A percentile compares a stretch with the other conserved stretches of the same genome.
These are phyloP conservation scores for Neurospora intermedia DNA, from an alignment of 495 filamentous ascomycete species.

Conservation along the genomic window DNA sequence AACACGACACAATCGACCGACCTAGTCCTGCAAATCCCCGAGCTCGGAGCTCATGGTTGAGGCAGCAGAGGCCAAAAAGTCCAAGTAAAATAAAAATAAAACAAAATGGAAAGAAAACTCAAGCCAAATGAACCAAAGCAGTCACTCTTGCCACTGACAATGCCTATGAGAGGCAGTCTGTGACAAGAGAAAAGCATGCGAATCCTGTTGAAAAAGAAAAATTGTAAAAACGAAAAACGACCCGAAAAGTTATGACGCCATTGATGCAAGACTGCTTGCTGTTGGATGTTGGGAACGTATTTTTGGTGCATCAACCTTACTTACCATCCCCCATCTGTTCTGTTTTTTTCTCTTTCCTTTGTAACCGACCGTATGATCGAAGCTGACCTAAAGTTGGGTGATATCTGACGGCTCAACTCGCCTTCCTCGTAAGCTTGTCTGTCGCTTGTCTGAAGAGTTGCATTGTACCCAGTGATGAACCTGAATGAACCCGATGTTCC, in stretches of 20 bases:
- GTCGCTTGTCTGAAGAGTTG: neutral
- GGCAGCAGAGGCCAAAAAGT: neutral
- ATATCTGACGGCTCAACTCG: conserved; percentile 48
- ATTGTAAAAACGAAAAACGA: conserved; percentile 11
- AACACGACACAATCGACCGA: conserved; percentile 6
- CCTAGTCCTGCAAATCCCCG: neutral
- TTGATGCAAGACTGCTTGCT: conserved; percentile 14
- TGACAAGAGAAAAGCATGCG: neutral
- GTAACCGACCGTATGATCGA: conserved; percentile 20
- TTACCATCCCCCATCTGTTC: conserved; percentile 6
- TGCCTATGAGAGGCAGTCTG: neutral
- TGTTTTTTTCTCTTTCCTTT: conserved; percentile 2
- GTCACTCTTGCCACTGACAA: neutral
- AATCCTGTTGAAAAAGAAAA: neutral
- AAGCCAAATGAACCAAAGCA: neutral
- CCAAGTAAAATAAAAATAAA: neutral
- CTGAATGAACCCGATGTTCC: neutral
- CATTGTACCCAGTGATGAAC: neutral
- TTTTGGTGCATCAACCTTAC: neutral
- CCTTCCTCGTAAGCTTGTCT: neutral
- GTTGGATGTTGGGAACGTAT: conserved; percentile 11
- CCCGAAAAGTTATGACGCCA: conserved; percentile 16
- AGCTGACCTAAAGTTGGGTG: conserved; percentile 49
- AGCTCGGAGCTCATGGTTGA: neutral
- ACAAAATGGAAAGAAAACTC: neutral